Conservation (phyloP, 2,329 filamentous ascomycete genomes). For the Neofusicoccum cordaticola region DNA sequence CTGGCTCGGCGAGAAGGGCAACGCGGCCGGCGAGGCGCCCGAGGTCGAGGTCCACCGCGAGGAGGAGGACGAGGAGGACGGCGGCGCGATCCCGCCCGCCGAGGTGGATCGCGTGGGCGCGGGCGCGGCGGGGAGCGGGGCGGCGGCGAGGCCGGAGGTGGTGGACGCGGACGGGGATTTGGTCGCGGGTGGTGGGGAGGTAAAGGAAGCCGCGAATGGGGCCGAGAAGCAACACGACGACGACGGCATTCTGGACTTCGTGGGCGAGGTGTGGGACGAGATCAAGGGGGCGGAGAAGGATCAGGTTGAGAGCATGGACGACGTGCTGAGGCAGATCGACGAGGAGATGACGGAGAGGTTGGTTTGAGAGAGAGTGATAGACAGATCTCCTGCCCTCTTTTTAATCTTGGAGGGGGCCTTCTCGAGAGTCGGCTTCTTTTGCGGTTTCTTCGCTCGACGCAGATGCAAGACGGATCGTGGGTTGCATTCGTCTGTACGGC, state of each 20-base stretch:
- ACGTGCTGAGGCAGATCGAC: conserved; percentile 5
- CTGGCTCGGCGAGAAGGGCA: conserved; percentile 23
- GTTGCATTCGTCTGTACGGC: too few relatives aligned
- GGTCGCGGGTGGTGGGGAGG: not conserved
- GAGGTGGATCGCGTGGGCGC: not conserved
- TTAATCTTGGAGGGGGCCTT: too few relatives aligned
- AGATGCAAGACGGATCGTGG: too few relatives aligned
- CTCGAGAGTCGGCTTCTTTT: too few relatives aligned
- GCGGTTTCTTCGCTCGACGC: too few relatives aligned
- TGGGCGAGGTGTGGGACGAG: conserved; percentile 11
- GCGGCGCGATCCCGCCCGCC: not conserved
- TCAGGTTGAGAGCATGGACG: conserved; percentile 8
- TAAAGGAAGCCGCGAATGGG: not conserved
- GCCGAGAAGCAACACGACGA: not conserved
- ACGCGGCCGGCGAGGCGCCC: not conserved
- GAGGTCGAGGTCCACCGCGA: conserved; percentile 15
- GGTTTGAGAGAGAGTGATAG: not conserved
- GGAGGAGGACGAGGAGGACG: conserved; percentile 11
- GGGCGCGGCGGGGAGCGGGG: not conserved
- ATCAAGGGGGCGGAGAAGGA: conserved; percentile 8
- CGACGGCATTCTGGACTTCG: not conserved
- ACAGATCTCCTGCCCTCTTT: too few relatives aligned
- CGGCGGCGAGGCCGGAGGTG: not conserved
- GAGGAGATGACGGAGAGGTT: conserved; percentile 11
- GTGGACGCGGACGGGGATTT: conserved; percentile 9